Percentiles rank a stretch among this genome's conserved stretches.
phyloP scores from a whole-genome alignment of 768 basidiomycete species.

The Lactarius hatsudake region DNA sequence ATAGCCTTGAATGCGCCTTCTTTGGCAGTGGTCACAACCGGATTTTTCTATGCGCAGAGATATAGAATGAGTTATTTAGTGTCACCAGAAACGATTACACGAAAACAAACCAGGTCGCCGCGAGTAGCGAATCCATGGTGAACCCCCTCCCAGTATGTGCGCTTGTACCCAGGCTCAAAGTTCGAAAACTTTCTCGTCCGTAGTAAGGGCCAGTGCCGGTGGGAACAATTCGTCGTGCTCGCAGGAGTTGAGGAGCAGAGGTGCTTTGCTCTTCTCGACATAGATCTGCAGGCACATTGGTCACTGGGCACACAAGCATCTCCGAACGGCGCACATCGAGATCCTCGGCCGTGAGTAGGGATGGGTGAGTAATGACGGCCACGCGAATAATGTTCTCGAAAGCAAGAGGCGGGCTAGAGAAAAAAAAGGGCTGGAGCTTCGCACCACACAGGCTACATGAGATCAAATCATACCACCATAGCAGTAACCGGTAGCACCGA shows the following conservation, averaged over 20 bases:
- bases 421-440: background rate
- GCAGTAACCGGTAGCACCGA: constrained; percentile 35
- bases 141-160: constrained; percentile 39
- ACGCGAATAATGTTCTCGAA: constrained; percentile 41
- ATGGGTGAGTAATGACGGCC: constrained; percentile 47
- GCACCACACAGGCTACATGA: background rate
- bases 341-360: constrained; percentile 40
- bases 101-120: constrained; percentile 34
- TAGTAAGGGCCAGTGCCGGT: constrained; percentile 33
- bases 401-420: constrained; percentile 35
- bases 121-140: constrained; percentile 46
- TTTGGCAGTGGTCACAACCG: constrained; percentile 37
- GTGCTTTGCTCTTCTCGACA: constrained; percentile 35
- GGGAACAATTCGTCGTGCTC: constrained; percentile 38
- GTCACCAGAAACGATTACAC: background rate
- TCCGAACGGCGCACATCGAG: constrained; percentile 35
- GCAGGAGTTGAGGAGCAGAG: constrained; percentile 45
- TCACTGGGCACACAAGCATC: background rate
- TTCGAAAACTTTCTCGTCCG: constrained; percentile 42
- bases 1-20: constrained; percentile 42
- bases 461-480: constrained; percentile 24
- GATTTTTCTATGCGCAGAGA: constrained; percentile 28
- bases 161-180: constrained; percentile 39
- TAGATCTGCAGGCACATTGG: constrained; percentile 33
- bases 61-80: constrained; percentile 19